These are phyloP conservation scores for Arabidopsis suecica DNA, from an alignment of 345 rosid genomes.

Conservation along the genomic window DNA sequence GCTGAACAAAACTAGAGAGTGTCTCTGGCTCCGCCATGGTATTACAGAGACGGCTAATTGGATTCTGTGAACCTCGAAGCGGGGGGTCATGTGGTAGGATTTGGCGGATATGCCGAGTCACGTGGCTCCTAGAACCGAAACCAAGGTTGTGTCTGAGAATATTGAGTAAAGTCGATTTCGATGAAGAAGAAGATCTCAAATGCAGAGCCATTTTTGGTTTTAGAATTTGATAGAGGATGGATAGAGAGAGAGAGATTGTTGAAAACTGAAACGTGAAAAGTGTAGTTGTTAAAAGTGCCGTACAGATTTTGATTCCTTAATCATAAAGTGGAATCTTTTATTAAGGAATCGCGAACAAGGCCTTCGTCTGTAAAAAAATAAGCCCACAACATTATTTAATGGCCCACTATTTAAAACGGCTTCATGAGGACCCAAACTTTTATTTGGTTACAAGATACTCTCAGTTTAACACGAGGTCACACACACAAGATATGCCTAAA, in stretches of 20 bases:
- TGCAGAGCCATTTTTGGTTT: slow-evolving; percentile 32
- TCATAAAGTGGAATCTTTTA: slow-evolving; percentile 5
- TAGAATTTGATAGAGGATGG: not conserved
- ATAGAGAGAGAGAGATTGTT: not conserved
- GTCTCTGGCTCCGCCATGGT: slow-evolving; percentile 33
- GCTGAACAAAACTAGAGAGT: slow-evolving; percentile 19
- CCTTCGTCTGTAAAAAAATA: not conserved
- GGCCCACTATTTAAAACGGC: not conserved
- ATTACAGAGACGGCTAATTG: slow-evolving; percentile 30
- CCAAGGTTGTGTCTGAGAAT: slow-evolving; percentile 17
- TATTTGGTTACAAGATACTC: not conserved
- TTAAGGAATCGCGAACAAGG: not conserved
- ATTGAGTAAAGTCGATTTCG: slow-evolving; percentile 24
- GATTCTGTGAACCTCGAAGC: not conserved
- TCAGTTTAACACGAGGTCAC: not conserved
- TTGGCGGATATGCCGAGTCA: slow-evolving; percentile 32
- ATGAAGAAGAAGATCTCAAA: slow-evolving; percentile 24
- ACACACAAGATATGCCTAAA: not conserved
- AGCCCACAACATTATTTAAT: slow-evolving; percentile 6
- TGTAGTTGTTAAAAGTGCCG: not conserved
- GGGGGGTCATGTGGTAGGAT: not conserved
- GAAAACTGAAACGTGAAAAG: too few relatives aligned
- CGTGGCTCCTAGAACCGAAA: not conserved
- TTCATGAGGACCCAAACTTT: not conserved
- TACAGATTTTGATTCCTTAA: slow-evolving; percentile 3